Evolutionary conservation across 2,329 filamentous ascomycete species (phyloP).

Genomic region (Talaromyces pinophilus): DNA sequence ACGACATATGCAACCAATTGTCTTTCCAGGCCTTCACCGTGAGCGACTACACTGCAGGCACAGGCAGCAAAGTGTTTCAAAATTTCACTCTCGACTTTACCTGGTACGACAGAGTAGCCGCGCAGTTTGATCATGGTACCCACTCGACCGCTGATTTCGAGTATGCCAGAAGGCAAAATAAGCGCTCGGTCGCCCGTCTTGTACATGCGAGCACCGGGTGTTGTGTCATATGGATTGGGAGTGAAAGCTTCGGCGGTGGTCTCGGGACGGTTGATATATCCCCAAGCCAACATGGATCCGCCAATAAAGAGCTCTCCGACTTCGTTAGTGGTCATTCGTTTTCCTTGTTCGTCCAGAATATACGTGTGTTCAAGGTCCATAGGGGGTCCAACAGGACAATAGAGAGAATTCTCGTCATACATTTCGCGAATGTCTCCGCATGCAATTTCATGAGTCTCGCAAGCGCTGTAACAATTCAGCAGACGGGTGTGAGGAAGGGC

Average conservation of each 20-base stretch:
- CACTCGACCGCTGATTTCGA: constrained; percentile 75
- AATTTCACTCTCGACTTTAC: constrained; percentile 73
- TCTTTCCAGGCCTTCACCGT: constrained; percentile 73
- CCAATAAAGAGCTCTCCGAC: constrained; percentile 75
- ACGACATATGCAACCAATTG: constrained; percentile 78
- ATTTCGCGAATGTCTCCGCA: constrained; percentile 73
- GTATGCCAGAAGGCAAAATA: constrained; percentile 64
- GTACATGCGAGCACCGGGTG: constrained; percentile 68
- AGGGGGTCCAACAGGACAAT: constrained; percentile 73
- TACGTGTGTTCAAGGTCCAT: constrained; percentile 69
- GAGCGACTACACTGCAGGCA: constrained; percentile 70
- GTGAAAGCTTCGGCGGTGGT: constrained; percentile 73
- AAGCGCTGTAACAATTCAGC: constrained; percentile 79
- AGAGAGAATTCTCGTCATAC: constrained; percentile 62
- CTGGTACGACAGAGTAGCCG: constrained; percentile 75
- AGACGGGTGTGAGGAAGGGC: constrained; percentile 69
- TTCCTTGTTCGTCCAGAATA: constrained; percentile 68
- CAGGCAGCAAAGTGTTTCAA: constrained; percentile 68
- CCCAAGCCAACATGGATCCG: constrained; percentile 70
- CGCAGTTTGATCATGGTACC: constrained; percentile 80
- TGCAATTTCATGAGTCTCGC: constrained; percentile 78
- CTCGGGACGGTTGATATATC: constrained; percentile 78
- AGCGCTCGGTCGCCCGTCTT: constrained; percentile 71
- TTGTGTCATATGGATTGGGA: constrained; percentile 63
- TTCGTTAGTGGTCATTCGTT: constrained; percentile 62